phyloP scores from a whole-genome alignment of 805 yeast genomes.

The Maudiozyma bulderi region DNA sequence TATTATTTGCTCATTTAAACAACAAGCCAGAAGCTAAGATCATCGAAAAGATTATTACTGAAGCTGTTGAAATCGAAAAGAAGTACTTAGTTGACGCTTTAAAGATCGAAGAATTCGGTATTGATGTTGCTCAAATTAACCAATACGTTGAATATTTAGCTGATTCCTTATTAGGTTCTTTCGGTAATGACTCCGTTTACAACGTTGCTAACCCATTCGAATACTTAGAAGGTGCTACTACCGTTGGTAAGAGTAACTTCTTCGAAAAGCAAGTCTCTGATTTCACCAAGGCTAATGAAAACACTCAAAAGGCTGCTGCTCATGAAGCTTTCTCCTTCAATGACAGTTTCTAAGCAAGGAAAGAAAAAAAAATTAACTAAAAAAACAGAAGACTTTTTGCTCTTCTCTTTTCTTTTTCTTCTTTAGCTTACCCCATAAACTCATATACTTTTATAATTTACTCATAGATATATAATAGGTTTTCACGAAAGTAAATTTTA shows the following conservation, averaged over 20 bases:
- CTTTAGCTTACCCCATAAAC: too few species aligned
- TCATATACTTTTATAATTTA: background rate
- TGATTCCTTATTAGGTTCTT: conserved; percentile 79
- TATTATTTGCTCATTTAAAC: conserved; percentile 83
- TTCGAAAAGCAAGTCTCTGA: conserved; percentile 97
- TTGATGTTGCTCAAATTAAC: conserved; percentile 84
- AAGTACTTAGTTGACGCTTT: conserved; percentile 85
- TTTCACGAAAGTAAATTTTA: background rate
- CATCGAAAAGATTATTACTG: conserved; percentile 77
- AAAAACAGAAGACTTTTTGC: background rate
- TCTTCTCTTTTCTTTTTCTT: background rate
- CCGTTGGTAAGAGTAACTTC: conserved; percentile 96
- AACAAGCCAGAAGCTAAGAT: conserved; percentile 73
- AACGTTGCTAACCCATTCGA: conserved; percentile 90
- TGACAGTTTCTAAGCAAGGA: conserved; percentile 66
- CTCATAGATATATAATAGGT: background rate
- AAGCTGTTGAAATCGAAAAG: conserved; percentile 90
- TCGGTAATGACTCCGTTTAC: conserved; percentile 82
- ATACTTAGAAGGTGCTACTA: conserved; percentile 94
- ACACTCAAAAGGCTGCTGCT: conserved; percentile 38
- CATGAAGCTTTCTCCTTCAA: conserved; percentile 63
- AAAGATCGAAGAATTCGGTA: conserved; percentile 83
- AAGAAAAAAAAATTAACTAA: background rate
- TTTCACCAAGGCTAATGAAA: conserved; percentile 90
- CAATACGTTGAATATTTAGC: conserved; percentile 96